Evolutionary conservation across 192 early-diverging fungal genomes (phyloP).

Genomic region (Lobulomyces angularis): DNA sequence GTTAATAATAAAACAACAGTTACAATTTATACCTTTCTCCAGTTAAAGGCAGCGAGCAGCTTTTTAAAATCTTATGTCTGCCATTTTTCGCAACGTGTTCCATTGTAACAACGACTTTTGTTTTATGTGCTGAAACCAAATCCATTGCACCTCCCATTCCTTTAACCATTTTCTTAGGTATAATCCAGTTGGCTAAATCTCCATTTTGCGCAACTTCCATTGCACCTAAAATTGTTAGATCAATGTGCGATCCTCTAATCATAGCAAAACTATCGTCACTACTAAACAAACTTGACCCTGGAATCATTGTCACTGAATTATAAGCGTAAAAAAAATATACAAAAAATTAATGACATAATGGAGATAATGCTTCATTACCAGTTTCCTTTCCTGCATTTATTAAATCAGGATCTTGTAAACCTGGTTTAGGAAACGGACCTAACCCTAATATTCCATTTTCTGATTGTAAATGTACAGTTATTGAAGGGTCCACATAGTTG

Average conservation of each 20-base stretch:
- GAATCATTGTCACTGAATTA: slow-evolving; percentile 56
- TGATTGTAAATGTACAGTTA: slow-evolving; percentile 60
- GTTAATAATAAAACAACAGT: too few relatives aligned
- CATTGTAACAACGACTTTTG: slow-evolving; percentile 64
- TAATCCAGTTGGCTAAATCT: slow-evolving; percentile 75
- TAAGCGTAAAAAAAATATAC: too few relatives aligned
- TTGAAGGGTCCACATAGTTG: slow-evolving; percentile 58
- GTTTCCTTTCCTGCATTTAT: slow-evolving; percentile 78
- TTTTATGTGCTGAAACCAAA: slow-evolving; percentile 51
- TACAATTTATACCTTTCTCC: too few relatives aligned
- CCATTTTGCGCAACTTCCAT: slow-evolving; percentile 66
- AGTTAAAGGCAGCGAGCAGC: slow-evolving; percentile 60
- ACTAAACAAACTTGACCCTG: slow-evolving; percentile 55
- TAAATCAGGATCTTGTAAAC: slow-evolving; percentile 61
- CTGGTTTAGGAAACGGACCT: slow-evolving; percentile 60
- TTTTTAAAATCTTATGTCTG: slow-evolving; percentile 58
- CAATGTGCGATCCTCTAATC: slow-evolving; percentile 66
- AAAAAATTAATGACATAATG: too few relatives aligned
- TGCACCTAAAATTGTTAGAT: slow-evolving; percentile 63
- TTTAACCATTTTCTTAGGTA: slow-evolving; percentile 77
- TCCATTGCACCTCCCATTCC: slow-evolving; percentile 79
- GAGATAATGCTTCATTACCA: too few relatives aligned
- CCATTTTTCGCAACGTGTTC: slow-evolving; percentile 50
- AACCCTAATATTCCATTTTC: slow-evolving; percentile 73
- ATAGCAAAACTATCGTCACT: slow-evolving; percentile 68